Evolutionary conservation across 257 asterid genomes (phyloP).

Genomic region (Plantago elongata): DNA sequence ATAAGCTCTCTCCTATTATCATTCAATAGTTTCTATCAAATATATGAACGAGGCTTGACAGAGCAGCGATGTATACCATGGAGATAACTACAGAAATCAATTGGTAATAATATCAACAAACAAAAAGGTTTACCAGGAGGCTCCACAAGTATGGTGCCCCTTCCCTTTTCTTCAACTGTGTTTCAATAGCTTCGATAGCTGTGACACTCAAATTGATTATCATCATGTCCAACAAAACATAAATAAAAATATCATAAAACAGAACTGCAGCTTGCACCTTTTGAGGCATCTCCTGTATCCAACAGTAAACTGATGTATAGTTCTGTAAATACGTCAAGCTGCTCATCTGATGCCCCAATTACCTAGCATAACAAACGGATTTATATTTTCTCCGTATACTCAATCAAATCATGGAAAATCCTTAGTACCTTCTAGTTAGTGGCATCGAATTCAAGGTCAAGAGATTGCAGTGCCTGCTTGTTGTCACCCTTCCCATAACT

Average conservation of each 20-base stretch:
- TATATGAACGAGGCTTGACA: not conserved
- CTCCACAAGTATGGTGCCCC: conserved; percentile 78
- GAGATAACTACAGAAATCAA: not conserved
- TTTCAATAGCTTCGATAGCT: conserved; percentile 69
- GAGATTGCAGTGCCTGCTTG: conserved; percentile 50
- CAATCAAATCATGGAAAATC: not conserved
- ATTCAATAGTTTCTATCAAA: conserved; percentile 4
- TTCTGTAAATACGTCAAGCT: conserved; percentile 78
- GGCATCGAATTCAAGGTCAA: conserved; percentile 61
- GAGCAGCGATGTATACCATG: not conserved
- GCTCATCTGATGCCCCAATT: conserved; percentile 97
- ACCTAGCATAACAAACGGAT: conserved; percentile 36
- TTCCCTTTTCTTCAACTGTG: conserved; percentile 65
- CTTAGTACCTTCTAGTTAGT: conserved; percentile 53
- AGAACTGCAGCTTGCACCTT: conserved; percentile 34
- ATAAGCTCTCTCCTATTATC: conserved; percentile 61
- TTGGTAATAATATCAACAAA: not conserved
- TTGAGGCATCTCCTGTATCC: conserved; percentile 42
- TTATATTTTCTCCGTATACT: not conserved
- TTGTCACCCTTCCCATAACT: conserved; percentile 68
- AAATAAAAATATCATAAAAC: not conserved
- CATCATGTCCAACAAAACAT: conserved; percentile 1
- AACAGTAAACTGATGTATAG: conserved; percentile 58
- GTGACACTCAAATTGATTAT: conserved; percentile 15
- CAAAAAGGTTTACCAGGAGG: conserved; percentile 52